Conservation (phyloP, 768 basidiomycete species). For the Termitomyces sp. region DNA sequence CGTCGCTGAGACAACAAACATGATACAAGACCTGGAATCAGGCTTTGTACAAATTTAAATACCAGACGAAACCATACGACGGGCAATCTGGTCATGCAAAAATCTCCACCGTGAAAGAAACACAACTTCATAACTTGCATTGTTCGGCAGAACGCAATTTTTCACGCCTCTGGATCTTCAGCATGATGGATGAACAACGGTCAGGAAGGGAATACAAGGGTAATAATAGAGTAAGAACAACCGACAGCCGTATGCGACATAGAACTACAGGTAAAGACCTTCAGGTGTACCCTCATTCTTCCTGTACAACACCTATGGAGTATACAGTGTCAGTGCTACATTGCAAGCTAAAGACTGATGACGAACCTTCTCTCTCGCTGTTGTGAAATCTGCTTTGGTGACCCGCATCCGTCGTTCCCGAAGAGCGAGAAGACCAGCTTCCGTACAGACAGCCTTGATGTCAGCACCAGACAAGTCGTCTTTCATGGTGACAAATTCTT, state of each 20-base stretch:
- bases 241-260: background rate
- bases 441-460: conserved; percentile 98
- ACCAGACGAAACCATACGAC: background rate
- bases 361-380: conserved; percentile 88
- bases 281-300: conserved; percentile 98
- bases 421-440: conserved; percentile 93
- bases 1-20: no score
- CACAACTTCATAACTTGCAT: background rate
- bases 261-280: conserved; percentile 67
- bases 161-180: background rate
- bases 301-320: conserved; percentile 70
- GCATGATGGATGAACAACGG: background rate
- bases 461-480: conserved; percentile 97
- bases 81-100: background rate
- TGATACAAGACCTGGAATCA: no score
- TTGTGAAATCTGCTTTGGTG: conserved; percentile 82
- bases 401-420: conserved; percentile 95
- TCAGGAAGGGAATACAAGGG: background rate
- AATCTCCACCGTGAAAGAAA: no score
- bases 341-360: background rate
- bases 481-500: conserved; percentile 93
- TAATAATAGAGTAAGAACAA: conserved; percentile 11
- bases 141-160: background rate
- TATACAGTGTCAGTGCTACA: conserved; percentile 7
- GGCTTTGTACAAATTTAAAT: no score